A percentile compares a stretch with the other conserved stretches of the same genome.
phyloP scores from a whole-genome alignment of 495 filamentous ascomycete species.

The Podospora sp. region DNA sequence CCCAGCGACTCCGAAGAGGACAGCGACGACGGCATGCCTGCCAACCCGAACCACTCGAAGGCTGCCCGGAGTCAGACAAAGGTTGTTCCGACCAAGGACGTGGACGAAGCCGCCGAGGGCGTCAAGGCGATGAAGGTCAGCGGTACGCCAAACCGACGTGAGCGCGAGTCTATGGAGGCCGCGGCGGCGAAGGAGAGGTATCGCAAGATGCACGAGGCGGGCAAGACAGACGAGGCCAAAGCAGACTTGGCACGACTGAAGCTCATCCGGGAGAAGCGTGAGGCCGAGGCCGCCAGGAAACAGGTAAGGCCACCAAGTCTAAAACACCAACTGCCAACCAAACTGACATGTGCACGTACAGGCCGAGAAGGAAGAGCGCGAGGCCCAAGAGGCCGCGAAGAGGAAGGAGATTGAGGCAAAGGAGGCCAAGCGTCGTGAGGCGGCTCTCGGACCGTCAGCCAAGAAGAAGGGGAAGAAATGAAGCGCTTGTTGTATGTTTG shows the following conservation, averaged over 20 bases:
- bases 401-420: conserved; percentile 53
- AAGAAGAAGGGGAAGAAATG: conserved; percentile 41
- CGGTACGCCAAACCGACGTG: conserved; percentile 64
- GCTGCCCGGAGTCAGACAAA: conserved; percentile 59
- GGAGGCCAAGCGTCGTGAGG: conserved; percentile 70
- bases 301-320: conserved; percentile 42
- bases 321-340: neutral
- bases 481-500: conserved; percentile 7
- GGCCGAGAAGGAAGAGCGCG: conserved; percentile 75
- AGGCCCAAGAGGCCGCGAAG: conserved; percentile 58
- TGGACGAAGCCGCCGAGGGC: conserved; percentile 53
- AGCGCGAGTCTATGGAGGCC: conserved; percentile 88
- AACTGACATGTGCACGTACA: conserved; percentile 21
- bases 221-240: conserved; percentile 95
- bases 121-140: conserved; percentile 46
- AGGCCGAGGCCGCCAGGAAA: conserved; percentile 70
- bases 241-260: conserved; percentile 85
- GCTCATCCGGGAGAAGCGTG: conserved; percentile 81
- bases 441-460: conserved; percentile 42
- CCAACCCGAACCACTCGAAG: conserved; percentile 88
- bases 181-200: conserved; percentile 88
- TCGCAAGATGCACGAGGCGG: conserved; percentile 89
- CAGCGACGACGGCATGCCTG: conserved; percentile 64
- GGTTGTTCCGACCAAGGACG: conserved; percentile 35
- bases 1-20: conserved; percentile 66